Base-by-base conservation (phyloP, 371 early-diverging fungal genomes). In the Dichotomocladium elegans region DNA sequence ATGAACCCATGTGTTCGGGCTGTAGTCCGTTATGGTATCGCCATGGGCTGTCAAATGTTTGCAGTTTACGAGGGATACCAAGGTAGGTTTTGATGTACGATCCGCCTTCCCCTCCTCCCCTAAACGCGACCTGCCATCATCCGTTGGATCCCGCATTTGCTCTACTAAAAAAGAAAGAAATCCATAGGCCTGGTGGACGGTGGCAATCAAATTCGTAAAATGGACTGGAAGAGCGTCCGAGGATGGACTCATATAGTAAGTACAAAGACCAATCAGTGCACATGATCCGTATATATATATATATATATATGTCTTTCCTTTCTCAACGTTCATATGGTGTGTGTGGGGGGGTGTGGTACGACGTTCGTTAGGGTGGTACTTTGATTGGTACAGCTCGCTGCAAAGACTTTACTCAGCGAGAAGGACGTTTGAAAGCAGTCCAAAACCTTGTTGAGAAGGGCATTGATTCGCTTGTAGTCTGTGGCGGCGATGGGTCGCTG, bases 401-500 rank as follows among this genome's bases (percentile, higher is more conserved):
- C 69, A 74, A 74, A 62, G 79, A 81, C 28, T 99, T 99, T 76
- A 82, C 86, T 11, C 87, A 86, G 2, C 79, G 87, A 15, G 88
- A 91, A 56, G 99, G 99, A 25, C 89, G 99, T 27, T 84, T 93
- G 41, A 63, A 81, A 55, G 99, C 93, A 4, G 94, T 90, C 3
- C 75, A 72, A 46, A 96, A 98, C 64, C 73, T 99, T 59, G 84
- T 95, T 58, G 81, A 80, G 51, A 86, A 87, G 53, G 93, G 94
- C 26, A 99, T 99, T 49, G 96, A 98, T 63, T 88, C 97, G 8
- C 72, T 99, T 34, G 81, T 99, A 55, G 93, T 99, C 15, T 88
- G 96, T 60, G 99, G 99, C 53, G 99, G 99, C 50, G 99, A 99
- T 64, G 99, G 99, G 10, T 93, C 95, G 11, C 77, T 99, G 58